Percentiles rank a stretch among this genome's conserved stretches.
Evolutionary conservation across 768 basidiomycete genomes (phyloP).

Genomic region (Cubamyces lactineus): DNA sequence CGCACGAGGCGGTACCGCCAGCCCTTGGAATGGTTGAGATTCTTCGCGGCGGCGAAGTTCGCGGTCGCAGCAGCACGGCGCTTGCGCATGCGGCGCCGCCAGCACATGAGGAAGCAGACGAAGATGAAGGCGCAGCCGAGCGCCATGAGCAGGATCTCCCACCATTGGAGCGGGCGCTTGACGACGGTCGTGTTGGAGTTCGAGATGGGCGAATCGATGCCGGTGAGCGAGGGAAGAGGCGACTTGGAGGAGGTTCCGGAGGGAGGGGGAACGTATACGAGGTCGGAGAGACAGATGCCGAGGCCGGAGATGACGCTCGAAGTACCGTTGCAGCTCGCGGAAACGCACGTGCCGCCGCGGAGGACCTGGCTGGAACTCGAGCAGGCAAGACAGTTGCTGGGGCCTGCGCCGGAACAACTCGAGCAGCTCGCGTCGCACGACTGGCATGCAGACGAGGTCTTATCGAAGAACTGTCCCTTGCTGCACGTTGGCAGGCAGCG

Average conservation of each 20-base stretch:
- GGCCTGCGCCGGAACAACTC: slow-evolving; percentile 73
- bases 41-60: slow-evolving; percentile 63
- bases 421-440: slow-evolving; percentile 78
- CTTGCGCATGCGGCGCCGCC: slow-evolving; percentile 71
- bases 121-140: slow-evolving; percentile 83
- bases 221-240: slow-evolving; percentile 60
- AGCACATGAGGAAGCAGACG: slow-evolving; percentile 63
- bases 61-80: slow-evolving; percentile 69
- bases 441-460: slow-evolving; percentile 62
- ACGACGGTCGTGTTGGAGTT: slow-evolving; percentile 25
- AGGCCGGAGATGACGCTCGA: slow-evolving; percentile 66
- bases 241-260: slow-evolving; percentile 44
- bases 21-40: slow-evolving; percentile 46
- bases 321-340: slow-evolving; percentile 60
- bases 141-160: slow-evolving; percentile 84
- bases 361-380: slow-evolving; percentile 65
- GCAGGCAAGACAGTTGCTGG: slow-evolving; percentile 74
- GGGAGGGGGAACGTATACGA: slow-evolving; percentile 56
- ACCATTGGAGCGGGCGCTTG: slow-evolving; percentile 62
- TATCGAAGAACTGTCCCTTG: slow-evolving; percentile 73
- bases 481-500: slow-evolving; percentile 81
- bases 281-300: slow-evolving; percentile 78
- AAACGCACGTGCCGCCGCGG: slow-evolving; percentile 62
- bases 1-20: slow-evolving; percentile 63
- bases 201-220: slow-evolving; percentile 52